Conservation (phyloP, 176 grass and related monocot genomes). For the Microstegium vimineum region DNA sequence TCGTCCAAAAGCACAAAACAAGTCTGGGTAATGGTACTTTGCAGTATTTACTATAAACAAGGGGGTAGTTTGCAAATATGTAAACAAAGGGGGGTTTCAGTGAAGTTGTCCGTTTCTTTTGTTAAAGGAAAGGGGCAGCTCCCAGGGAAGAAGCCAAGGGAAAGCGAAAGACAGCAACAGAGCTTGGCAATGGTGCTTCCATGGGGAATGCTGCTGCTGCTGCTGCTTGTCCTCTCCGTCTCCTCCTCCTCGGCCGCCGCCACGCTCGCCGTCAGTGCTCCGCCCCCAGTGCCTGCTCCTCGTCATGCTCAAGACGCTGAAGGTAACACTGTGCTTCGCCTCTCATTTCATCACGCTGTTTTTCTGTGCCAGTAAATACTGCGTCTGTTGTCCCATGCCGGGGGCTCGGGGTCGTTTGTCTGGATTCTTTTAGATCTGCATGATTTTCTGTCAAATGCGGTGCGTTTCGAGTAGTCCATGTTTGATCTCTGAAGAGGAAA, state of each 20-base stretch:
- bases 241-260: background rate
- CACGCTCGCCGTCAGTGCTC: slow-evolving; percentile 38
- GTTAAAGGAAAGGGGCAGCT: background rate
- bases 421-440: background rate
- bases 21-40: background rate
- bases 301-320: slow-evolving; percentile 21
- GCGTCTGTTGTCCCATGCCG: background rate
- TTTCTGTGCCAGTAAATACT: no score
- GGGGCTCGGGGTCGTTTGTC: background rate
- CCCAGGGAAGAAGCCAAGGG: background rate
- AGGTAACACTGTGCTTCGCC: slow-evolving; percentile 1
- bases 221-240: slow-evolving; percentile 27
- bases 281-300: background rate
- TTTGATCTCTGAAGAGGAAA: background rate
- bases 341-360: background rate
- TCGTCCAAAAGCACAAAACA: background rate
- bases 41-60: background rate
- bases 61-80: background rate
- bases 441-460: background rate
- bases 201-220: slow-evolving; percentile 11
- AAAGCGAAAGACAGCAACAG: background rate
- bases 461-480: background rate
- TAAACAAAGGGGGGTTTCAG: accelerated
- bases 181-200: slow-evolving; percentile 37
- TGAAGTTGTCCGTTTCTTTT: background rate